These are phyloP conservation scores for Brassica rapa DNA, from an alignment of 345 rosid species.

Conservation along the genomic window DNA sequence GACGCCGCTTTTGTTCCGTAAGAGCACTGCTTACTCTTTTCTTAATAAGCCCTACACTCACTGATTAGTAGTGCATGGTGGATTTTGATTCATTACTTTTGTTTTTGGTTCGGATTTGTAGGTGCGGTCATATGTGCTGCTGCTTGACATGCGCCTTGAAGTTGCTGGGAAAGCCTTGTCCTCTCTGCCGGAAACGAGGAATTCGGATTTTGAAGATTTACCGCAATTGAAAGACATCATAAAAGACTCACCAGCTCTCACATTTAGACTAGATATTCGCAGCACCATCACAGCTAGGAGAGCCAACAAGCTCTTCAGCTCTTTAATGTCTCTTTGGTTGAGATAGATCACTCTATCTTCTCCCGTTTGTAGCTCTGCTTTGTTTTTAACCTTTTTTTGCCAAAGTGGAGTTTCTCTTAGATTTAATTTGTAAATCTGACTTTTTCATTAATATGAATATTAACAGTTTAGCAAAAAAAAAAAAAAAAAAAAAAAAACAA, in stretches of 20 bases:
- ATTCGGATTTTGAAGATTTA: conserved; percentile 62
- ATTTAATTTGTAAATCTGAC: too few species aligned
- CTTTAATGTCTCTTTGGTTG: too few species aligned
- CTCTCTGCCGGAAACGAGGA: conserved; percentile 64
- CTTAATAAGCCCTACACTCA: background rate
- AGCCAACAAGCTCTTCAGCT: too few species aligned
- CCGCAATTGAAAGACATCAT: conserved; percentile 53
- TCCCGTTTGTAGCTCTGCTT: too few species aligned
- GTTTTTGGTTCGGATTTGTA: conserved; percentile 37
- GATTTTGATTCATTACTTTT: background rate
- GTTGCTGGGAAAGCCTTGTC: conserved; percentile 55
- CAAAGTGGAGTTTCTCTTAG: too few species aligned
- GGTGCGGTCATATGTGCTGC: conserved; percentile 96
- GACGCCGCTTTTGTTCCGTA: background rate
- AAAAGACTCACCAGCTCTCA: background rate
- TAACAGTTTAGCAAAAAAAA: too few species aligned
- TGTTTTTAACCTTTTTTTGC: too few species aligned
- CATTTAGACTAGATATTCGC: background rate
- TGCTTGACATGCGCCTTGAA: conserved; percentile 62
- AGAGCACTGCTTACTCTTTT: background rate
- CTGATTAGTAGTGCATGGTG: conserved; percentile 2
- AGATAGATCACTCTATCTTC: too few species aligned
- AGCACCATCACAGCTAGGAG: too few species aligned
- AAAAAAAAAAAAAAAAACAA: too few species aligned
- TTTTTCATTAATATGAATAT: too few species aligned